Conservation (phyloP, 805 yeast species). For the Helenozyma rhizophorensis region DNA sequence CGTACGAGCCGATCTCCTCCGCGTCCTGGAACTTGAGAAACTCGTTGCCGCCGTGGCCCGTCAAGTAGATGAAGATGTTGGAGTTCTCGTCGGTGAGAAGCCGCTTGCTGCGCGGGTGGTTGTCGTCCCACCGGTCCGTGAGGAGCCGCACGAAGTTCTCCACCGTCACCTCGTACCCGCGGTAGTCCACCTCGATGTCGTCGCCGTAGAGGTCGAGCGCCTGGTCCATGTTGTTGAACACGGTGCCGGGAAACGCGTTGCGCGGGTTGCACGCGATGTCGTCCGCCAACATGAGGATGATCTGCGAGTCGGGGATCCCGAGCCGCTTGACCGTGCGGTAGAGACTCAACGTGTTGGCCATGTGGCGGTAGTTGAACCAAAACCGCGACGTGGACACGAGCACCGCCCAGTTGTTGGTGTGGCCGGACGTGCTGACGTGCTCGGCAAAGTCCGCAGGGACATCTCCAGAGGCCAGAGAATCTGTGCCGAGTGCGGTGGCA, state of each 20-base stretch:
- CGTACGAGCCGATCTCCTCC: slow-evolving; percentile 93
- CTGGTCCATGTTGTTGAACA: slow-evolving; percentile 89
- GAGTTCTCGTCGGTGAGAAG: slow-evolving; percentile 90
- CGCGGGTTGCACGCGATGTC: slow-evolving; percentile 97
- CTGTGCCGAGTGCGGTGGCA: not conserved
- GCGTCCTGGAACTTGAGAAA: slow-evolving; percentile 97
- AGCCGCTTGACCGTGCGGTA: slow-evolving; percentile 92
- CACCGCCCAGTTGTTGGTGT: slow-evolving; percentile 78
- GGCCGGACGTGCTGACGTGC: slow-evolving; percentile 35
- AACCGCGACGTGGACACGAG: slow-evolving; percentile 92
- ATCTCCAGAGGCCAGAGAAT: slow-evolving; percentile 1
- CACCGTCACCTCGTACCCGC: slow-evolving; percentile 98
- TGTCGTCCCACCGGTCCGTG: slow-evolving; percentile 94
- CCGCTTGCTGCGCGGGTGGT: slow-evolving; percentile 89
- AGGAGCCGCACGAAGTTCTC: slow-evolving; percentile 89
- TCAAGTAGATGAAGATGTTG: slow-evolving; percentile 88
- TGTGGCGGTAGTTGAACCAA: slow-evolving; percentile 98
- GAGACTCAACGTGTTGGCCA: slow-evolving; percentile 93
- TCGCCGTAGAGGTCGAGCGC: slow-evolving; percentile 92
- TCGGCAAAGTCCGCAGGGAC: slow-evolving; percentile 5
- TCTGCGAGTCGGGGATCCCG: slow-evolving; percentile 97
- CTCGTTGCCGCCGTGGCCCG: slow-evolving; percentile 99
- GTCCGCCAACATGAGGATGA: slow-evolving; percentile 92
- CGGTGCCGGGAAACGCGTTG: slow-evolving; percentile 93
- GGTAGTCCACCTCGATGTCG: slow-evolving; percentile 89